Evolutionary conservation across 2,329 filamentous ascomycete species (phyloP), one percentile per base, ranked within the genome.

Genomic region (Trichoderma atrobrunneum): DNA sequence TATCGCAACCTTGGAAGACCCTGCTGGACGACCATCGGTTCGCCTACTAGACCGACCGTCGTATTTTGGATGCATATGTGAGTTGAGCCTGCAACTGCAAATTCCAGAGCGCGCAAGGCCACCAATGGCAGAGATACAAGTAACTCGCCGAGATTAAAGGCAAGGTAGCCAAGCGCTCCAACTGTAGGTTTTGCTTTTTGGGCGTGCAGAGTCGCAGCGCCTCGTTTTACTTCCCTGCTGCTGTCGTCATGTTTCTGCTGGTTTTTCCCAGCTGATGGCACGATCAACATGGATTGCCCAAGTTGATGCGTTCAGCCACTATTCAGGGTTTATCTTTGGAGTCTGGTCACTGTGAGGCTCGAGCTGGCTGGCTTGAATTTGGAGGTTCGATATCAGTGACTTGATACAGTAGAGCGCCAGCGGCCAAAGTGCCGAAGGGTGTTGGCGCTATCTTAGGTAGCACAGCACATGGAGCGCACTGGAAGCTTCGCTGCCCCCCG

Each of bases 91-190:
- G 43, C 30, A 36, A 24, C 32, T 21, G 43, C 30, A 26, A 34
- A 34, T 18, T 39, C 16, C 21, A 28, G 16, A 10, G 16, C 12
- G 26, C 34, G 34, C 64, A 21, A 67, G 64, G 64, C 64, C 54
- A 67, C 64, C 64, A 67, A 67, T 67, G 32, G 64, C 51, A 30
- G 64, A 24, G 48, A 28, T 26, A 36, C 64, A 57, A 36, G 64
- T 67, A 18, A 24, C 14, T 30, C 21, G 30, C 36, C 54, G 30
- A 34, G 21, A 36, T 34, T n/a, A 32, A n/a, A 14, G 16, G 60
- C 60, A n/a, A 14, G 16, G 60, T 24, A 32, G 12, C n/a, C 60
- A 62, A 43, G 48, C 30, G 32, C 6, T 21, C 21, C 21, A 57
- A 21, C n/a, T 18, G 48, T 28, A 26, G 26, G 26, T 24, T 24